Evolutionary conservation across 108 stramenopile species (phyloP), one percentile per base, ranked within the genome.

Genomic region (Mayamaea pseudoterrestris): DNA sequence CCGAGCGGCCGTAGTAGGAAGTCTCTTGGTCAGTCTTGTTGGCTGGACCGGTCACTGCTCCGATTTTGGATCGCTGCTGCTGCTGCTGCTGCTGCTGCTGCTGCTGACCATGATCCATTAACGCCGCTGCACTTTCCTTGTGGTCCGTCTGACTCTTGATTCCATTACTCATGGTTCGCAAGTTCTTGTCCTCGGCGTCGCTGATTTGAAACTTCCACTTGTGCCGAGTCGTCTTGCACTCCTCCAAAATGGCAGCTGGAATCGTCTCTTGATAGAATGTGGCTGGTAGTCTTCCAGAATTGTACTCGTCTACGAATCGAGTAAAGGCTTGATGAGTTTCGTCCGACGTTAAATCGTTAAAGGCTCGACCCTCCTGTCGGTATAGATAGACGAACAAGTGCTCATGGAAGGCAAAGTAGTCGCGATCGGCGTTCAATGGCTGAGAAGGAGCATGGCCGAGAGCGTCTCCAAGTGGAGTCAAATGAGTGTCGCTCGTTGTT

Each of bases 321-420:
- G 21, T 35, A 62, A 90, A 90, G 16, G 71, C 73, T 32, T 60
- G 49, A 5, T 53, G 65, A 0, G 88, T 35, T 53, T 82, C 73
- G 20, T 76, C 52, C 2, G 72, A 46, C 0, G 58, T 47, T 18
- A 90, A 35, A 48, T 83, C 88, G 44, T 80, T 78, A 69, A 90
- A 90, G 53, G 65, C 54, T 0, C 60, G 43, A 13, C 80, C 78
- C 40, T 83, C 69, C 31, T 62, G 53, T 2, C 88, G 68, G 49
- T 72, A 84, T 24, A 90, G 57, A 36, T 74, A 90, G 0, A 84
- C 65, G 58, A 75, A 78, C 3, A 84, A 72, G 45, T 90, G 77
- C 2, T 71, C 51, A 58, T 84, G 80, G 46, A 61, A 81, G 22
- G 75, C 66, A 55, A 78, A 90, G 47, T 84, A 90, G 39, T 84